Evolutionary conservation across 768 basidiomycete species (phyloP), one percentile per base, ranked within the genome.

Genomic region (Cubamyces lactineus): DNA sequence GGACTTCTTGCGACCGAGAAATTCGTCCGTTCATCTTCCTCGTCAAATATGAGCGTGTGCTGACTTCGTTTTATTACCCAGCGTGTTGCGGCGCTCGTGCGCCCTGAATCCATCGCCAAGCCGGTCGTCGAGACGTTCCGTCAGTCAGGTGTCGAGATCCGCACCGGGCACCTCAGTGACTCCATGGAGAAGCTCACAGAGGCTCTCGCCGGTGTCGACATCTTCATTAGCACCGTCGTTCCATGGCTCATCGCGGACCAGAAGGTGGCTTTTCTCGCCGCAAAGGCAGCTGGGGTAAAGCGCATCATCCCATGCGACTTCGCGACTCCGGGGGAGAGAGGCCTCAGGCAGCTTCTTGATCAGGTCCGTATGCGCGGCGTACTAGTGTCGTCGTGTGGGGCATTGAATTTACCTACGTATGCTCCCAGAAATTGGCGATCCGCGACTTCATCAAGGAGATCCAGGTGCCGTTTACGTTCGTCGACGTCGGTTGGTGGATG

Each of bases 401-500:
- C 4, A 28, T 28, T 7, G 28, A 3, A 7, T 3, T 28, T 7
- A 28, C 19, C 7, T 8, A 26, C 24, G 11, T 28, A 2, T 23
- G n/a, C 7, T n/a, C 19, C 5, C 24, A 75, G 74, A 75, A 74
- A 70, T 63, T 70, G 4, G 66, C 57, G 8, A 66, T 74, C 23
- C 68, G 67, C 43, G 66, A 71, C 3, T 72, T 68, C 54, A 54
- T 74, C 57, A 40, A 65, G 12, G 65, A 64, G 9, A 55, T 69
- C 17, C 68, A 64, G 38, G 54, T 73, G 3, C 61, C 65, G 0
- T 70, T 75, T 53, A 75, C 75, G 12, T 70, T 73, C 61, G 71
- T 75, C 54, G 73, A 74, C 53, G 71, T 72, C 16, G 73, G 74
- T 3, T 73, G 64, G 62, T 75, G 75, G 74, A 67, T 68, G 66